Evolutionary conservation across 2,329 filamentous ascomycete species (phyloP).

Genomic region (Calonectria pauciramosa): DNA sequence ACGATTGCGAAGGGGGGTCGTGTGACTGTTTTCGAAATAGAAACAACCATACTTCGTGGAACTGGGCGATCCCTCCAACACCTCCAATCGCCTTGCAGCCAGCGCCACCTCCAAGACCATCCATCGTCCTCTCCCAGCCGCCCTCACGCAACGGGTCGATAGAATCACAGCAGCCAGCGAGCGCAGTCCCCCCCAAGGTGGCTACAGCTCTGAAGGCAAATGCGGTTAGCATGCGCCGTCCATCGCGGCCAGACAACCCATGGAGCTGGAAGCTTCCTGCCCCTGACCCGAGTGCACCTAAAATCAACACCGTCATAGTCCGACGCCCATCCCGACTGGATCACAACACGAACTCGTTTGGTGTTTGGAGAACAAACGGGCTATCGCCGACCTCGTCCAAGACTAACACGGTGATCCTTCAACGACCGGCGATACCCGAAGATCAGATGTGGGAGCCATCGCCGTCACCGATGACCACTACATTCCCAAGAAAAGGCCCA

Average conservation of each 20-base stretch:
- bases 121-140: background rate
- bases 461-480: background rate
- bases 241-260: conserved; percentile 24
- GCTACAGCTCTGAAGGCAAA: conserved; percentile 13
- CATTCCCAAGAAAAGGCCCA: background rate
- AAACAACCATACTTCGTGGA: conserved; percentile 22
- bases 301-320: conserved; percentile 28
- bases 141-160: background rate
- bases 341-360: background rate
- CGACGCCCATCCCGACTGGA: conserved; percentile 18
- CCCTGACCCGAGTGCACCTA: conserved; percentile 19
- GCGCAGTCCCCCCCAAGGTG: background rate
- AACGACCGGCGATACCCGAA: background rate
- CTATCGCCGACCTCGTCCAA: background rate
- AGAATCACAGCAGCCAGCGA: background rate
- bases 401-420: background rate
- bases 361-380: background rate
- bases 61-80: conserved; percentile 20
- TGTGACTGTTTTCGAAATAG: background rate
- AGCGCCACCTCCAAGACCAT: conserved; percentile 14
- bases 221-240: conserved; percentile 20
- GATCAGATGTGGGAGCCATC: background rate
- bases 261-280: conserved; percentile 25
- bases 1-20: background rate
- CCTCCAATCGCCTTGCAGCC: conserved; percentile 8